Percentiles rank a stretch among this genome's conserved stretches.
Conservation (phyloP, 352 stramenopile genomes). For the Phytopythium ostracodes region DNA sequence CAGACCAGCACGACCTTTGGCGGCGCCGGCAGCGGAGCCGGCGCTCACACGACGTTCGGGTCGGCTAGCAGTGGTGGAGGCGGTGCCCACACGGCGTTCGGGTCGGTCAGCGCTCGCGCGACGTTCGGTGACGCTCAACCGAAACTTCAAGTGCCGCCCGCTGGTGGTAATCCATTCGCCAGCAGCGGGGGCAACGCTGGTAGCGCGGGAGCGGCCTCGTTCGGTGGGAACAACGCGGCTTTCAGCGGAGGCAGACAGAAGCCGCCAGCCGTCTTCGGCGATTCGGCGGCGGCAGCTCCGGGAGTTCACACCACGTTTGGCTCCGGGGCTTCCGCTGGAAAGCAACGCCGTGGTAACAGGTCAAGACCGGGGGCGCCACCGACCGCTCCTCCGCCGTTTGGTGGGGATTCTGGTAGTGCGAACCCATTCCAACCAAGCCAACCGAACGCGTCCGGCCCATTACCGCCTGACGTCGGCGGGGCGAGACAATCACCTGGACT, state of each 20-base stretch:
- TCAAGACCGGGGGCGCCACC: background rate
- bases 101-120: background rate
- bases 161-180: background rate
- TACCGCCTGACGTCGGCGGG: background rate
- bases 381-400: background rate
- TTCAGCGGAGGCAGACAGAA: background rate
- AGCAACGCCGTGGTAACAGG: background rate
- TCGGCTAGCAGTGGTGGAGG: background rate
- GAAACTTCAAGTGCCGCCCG: background rate
- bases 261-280: background rate
- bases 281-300: background rate
- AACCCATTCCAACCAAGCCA: background rate
- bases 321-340: background rate
- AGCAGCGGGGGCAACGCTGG: background rate
- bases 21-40: background rate
- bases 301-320: conserved; percentile 3
- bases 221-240: background rate
- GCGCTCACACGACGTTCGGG: background rate
- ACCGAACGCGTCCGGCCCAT: background rate
- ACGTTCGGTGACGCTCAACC: background rate
- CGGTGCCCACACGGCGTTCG: background rate
- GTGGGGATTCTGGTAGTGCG: background rate
- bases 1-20: background rate
- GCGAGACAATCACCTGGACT: background rate
- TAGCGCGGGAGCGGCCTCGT: background rate